Evolutionary conservation across 2,329 filamentous ascomycete species (phyloP).

Genomic region (Arthrobotrys sinensis): DNA sequence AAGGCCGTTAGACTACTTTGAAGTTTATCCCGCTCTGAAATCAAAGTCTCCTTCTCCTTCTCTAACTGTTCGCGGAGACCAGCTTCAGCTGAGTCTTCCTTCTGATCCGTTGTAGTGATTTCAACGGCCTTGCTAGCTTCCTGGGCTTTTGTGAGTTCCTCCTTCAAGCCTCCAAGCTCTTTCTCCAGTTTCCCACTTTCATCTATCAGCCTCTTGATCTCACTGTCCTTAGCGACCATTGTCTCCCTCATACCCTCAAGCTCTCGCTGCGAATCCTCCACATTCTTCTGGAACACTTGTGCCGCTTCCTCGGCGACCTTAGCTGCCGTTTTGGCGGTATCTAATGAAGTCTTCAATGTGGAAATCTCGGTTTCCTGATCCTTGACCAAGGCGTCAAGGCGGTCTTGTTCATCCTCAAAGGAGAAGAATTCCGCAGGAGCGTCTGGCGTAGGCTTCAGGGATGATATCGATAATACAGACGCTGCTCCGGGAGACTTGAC

Average conservation of each 20-base stretch:
- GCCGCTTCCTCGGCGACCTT: constrained; percentile 80
- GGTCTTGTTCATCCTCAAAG: constrained; percentile 87
- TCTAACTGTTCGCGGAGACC: constrained; percentile 66
- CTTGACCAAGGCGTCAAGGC: constrained; percentile 81
- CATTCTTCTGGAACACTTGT: constrained; percentile 75
- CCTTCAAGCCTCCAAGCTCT: constrained; percentile 69
- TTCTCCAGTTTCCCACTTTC: constrained; percentile 63
- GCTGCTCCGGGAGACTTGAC: constrained; percentile 64
- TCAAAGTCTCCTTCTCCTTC: constrained; percentile 62
- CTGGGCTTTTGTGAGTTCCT: constrained; percentile 68
- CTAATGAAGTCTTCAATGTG: constrained; percentile 78
- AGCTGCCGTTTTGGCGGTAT: constrained; percentile 79
- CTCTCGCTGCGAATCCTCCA: constrained; percentile 79
- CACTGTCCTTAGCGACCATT: constrained; percentile 70
- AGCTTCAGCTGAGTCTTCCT: constrained; percentile 30
- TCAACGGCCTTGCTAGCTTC: constrained; percentile 64
- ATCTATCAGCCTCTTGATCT: constrained; percentile 69
- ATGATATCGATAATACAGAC: constrained; percentile 67
- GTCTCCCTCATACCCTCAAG: constrained; percentile 73
- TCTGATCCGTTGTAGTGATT: constrained; percentile 23
- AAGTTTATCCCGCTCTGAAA: constrained; percentile 61
- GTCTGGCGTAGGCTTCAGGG: constrained; percentile 66
- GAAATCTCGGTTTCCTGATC: constrained; percentile 80
- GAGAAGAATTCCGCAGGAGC: constrained; percentile 85
- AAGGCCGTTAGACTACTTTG: constrained; percentile 70